phyloP scores from a whole-genome alignment of 2,329 filamentous ascomycete species.

The Cadophora malorum region DNA sequence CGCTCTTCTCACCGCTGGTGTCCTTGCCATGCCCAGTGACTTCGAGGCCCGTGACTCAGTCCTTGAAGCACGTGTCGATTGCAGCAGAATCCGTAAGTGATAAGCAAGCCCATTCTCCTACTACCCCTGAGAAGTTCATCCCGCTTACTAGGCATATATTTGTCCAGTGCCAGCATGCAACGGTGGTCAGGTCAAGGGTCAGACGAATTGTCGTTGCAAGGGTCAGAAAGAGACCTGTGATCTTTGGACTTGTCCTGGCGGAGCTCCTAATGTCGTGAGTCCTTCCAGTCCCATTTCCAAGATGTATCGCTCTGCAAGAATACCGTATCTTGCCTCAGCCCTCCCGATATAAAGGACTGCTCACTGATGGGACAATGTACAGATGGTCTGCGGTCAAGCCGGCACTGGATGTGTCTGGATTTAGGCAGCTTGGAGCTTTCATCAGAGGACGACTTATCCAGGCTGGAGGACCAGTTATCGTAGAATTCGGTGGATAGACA shows the following conservation, averaged over 20 bases:
- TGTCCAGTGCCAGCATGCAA: constrained; percentile 15
- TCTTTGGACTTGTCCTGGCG: constrained; percentile 18
- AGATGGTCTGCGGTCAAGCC: constrained; percentile 15
- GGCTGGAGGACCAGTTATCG: background rate
- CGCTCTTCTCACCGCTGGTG: constrained; percentile 21
- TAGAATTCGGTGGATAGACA: background rate
- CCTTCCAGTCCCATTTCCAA: background rate
- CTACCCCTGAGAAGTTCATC: too few species aligned
- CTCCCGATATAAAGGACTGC: background rate
- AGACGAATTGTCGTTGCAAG: constrained; percentile 20
- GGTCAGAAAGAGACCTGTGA: constrained; percentile 23
- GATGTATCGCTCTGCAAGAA: background rate
- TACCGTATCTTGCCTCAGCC: background rate
- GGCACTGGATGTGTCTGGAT: constrained; percentile 12
- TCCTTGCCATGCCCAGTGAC: constrained; percentile 21
- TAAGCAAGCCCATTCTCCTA: background rate
- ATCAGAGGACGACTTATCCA: too few species aligned
- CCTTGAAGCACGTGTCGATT: constrained; percentile 17
- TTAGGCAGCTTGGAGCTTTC: background rate
- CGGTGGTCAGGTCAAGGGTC: constrained; percentile 11
- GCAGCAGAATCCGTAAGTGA: constrained; percentile 20
- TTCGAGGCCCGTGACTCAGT: constrained; percentile 11
- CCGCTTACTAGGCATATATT: background rate
- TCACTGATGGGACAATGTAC: background rate
- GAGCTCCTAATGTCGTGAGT: constrained; percentile 17